Conservation (phyloP, 148 eudicot species). For the Cornus kousa region DNA sequence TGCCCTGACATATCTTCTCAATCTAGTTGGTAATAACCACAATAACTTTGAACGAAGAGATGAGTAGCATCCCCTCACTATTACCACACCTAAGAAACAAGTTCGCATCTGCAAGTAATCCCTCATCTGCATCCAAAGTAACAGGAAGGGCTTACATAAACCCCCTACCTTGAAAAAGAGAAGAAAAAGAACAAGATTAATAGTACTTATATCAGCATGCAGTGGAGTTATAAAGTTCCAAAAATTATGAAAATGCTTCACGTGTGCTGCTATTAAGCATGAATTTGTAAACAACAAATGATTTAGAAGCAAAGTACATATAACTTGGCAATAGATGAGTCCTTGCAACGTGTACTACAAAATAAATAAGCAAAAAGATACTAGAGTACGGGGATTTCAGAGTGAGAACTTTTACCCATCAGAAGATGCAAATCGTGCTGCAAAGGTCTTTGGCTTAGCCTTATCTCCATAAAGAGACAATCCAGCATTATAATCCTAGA, state of each 20-base stretch:
- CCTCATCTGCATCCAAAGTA: too few relatives aligned
- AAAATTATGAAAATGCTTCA: not conserved
- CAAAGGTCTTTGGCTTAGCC: constrained; percentile 85
- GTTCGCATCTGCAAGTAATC: too few relatives aligned
- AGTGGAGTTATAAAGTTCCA: not conserved
- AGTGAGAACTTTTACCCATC: constrained; percentile 66
- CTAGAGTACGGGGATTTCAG: constrained; percentile 1
- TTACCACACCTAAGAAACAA: too few relatives aligned
- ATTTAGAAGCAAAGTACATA: not conserved
- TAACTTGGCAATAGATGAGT: not conserved
- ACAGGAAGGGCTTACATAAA: too few relatives aligned
- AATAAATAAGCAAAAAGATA: not conserved
- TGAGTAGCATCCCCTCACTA: too few relatives aligned
- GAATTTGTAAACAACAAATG: not conserved
- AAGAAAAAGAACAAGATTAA: too few relatives aligned
- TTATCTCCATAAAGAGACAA: constrained; percentile 92
- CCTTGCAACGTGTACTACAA: not conserved
- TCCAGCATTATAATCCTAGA: constrained; percentile 85
- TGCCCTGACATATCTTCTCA: too few relatives aligned
- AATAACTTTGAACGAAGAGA: too few relatives aligned
- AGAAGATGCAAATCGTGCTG: constrained; percentile 85
- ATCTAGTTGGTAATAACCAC: too few relatives aligned
- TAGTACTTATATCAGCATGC: not conserved
- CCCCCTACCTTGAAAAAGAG: too few relatives aligned
- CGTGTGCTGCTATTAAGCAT: not conserved